phyloP scores from a whole-genome alignment of 163 green algal genomes.

The Scenedesmus sp. region DNA sequence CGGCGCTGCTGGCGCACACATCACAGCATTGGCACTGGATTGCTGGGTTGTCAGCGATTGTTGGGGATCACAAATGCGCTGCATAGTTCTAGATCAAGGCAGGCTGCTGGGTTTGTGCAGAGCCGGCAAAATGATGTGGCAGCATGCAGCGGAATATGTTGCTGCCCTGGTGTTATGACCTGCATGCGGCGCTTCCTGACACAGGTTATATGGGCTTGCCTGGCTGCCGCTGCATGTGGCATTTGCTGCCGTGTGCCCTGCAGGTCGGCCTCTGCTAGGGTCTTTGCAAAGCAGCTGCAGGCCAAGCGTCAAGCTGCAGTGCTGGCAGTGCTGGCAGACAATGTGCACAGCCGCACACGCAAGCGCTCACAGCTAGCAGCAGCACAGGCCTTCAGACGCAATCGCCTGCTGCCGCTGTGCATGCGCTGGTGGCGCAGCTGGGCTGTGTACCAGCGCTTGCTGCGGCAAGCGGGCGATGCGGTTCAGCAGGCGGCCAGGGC shows the following conservation, averaged over 20 bases:
- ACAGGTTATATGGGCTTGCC: no score
- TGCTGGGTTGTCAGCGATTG: no score
- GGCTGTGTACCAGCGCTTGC: neutral
- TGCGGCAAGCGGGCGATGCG: neutral
- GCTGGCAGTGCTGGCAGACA: neutral
- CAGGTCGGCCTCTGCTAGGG: slow-evolving; percentile 20
- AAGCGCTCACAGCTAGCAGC: neutral
- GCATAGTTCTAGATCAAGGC: no score
- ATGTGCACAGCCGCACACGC: neutral
- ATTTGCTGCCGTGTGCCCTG: neutral
- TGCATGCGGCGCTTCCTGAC: neutral
- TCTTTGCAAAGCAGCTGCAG: slow-evolving; percentile 23
- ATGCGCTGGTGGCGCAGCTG: neutral
- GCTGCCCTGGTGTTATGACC: neutral
- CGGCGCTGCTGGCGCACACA: no score
- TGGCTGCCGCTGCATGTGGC: neutral
- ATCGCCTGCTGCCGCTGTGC: slow-evolving; percentile 6
- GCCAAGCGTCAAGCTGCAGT: slow-evolving; percentile 5
- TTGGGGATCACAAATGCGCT: no score
- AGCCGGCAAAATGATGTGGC: neutral
- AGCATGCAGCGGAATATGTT: neutral
- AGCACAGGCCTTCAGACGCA: neutral
- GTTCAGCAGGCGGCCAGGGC: neutral
- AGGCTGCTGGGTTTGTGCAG: neutral
- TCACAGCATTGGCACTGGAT: no score